Evolutionary conservation across 352 stramenopile genomes (phyloP).

Genomic region (Globisporangium irregulare): DNA sequence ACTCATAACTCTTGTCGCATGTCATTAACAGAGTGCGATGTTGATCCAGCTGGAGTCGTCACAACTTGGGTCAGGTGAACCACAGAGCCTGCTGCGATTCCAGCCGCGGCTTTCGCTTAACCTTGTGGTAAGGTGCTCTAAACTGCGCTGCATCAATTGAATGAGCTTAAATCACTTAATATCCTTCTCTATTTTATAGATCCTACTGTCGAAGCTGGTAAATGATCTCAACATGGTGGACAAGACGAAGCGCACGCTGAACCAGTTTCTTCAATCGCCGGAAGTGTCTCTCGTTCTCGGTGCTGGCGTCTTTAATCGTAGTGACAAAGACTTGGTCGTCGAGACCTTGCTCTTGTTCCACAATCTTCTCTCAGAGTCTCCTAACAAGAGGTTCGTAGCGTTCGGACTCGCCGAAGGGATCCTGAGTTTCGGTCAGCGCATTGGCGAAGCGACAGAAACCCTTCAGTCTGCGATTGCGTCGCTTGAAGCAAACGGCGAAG

Average conservation of each 20-base stretch:
- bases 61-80: constrained; percentile 47
- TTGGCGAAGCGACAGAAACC: constrained; percentile 49
- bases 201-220: constrained; percentile 52
- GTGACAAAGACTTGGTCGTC: constrained; percentile 64
- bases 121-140: constrained; percentile 46
- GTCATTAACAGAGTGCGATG: constrained; percentile 41
- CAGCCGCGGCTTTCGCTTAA: constrained; percentile 70
- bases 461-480: constrained; percentile 53
- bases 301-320: constrained; percentile 56
- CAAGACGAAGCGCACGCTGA: constrained; percentile 63
- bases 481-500: constrained; percentile 43
- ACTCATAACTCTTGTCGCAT: not conserved
- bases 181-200: constrained; percentile 27
- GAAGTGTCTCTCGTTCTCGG: constrained; percentile 63
- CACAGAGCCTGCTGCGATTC: constrained; percentile 46
- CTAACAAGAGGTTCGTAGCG: constrained; percentile 61
- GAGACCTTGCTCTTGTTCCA: constrained; percentile 61
- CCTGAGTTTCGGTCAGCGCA: constrained; percentile 45
- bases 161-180: not conserved
- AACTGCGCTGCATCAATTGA: not conserved
- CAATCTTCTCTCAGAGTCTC: constrained; percentile 42
- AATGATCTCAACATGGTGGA: constrained; percentile 49
- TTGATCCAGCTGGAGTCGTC: constrained; percentile 67
- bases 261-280: constrained; percentile 68
- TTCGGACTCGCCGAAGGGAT: constrained; percentile 65